Percentiles rank a stretch among this genome's conserved stretches.
These are phyloP conservation scores for Stephania yunnanensis DNA, from an alignment of 164 flowering plant species.

Conservation along the genomic window DNA sequence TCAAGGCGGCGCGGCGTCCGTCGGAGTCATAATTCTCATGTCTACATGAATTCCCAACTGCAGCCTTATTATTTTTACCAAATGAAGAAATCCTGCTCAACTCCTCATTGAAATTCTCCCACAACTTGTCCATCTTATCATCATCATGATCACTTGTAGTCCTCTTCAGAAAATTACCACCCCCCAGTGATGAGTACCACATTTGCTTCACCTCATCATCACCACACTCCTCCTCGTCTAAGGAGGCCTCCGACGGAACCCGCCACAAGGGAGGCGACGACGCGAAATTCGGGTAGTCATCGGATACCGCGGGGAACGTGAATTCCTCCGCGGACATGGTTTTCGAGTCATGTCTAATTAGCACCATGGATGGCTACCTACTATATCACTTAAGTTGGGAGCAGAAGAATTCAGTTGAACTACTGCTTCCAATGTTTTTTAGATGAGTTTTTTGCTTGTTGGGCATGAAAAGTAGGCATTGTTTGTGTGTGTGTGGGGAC, in stretches of 20 bases:
- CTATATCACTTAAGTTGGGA: background rate
- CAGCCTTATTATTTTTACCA: background rate
- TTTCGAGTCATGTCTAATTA: background rate
- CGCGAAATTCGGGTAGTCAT: conserved; percentile 4
- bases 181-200: conserved; percentile 21
- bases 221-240: background rate
- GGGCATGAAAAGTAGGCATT: background rate
- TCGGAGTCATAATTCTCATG: background rate
- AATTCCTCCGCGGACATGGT: conserved; percentile 37
- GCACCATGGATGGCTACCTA: background rate
- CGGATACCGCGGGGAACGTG: conserved; percentile 38
- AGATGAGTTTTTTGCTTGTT: conserved; percentile 1
- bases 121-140: conserved; percentile 63
- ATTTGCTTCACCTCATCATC: conserved; percentile 4
- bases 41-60: background rate
- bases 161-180: background rate
- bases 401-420: conserved; percentile 8
- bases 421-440: background rate
- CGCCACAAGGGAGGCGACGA: conserved; percentile 43
- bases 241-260: conserved; percentile 18
- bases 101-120: conserved; percentile 67
- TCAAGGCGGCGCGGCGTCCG: conserved; percentile 4
- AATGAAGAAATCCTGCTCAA: conserved; percentile 15
- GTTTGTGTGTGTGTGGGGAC: no score
- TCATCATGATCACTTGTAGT: conserved; percentile 19